These are phyloP conservation scores for Brassica juncea DNA, from an alignment of 345 rosid genomes.

Conservation along the genomic window DNA sequence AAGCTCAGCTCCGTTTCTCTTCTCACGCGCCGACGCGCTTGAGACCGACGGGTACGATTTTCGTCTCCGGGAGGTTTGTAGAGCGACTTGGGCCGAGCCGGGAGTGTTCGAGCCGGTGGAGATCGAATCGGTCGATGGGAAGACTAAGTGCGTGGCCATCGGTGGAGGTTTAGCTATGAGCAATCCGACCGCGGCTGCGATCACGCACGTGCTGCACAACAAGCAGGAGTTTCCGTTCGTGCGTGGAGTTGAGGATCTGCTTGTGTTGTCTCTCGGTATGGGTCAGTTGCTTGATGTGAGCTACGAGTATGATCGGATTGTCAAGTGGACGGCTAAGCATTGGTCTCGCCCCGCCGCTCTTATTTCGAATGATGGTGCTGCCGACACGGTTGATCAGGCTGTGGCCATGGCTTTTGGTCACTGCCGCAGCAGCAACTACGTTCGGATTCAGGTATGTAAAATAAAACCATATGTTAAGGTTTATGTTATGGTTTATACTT, in stretches of 20 bases:
- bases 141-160: conserved; percentile 74
- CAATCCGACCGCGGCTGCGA: conserved; percentile 92
- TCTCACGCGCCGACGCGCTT: conserved; percentile 95
- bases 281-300: conserved; percentile 78
- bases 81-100: conserved; percentile 93
- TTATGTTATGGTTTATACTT: not conserved
- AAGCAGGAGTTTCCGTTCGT: conserved; percentile 98
- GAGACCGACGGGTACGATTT: conserved; percentile 88
- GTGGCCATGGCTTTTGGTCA: conserved; percentile 95
- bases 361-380: conserved; percentile 79
- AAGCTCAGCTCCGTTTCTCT: conserved; percentile 85
- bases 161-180: conserved; percentile 88
- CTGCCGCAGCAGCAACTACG: conserved; percentile 68
- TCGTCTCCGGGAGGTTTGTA: conserved; percentile 85
- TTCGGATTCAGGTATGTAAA: conserved; percentile 77
- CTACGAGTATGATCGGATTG: conserved; percentile 70
- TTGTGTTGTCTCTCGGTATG: conserved; percentile 78
- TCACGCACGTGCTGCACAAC: conserved; percentile 93
- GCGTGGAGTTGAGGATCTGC: conserved; percentile 89
- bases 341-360: conserved; percentile 91
- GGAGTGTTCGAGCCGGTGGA: conserved; percentile 67
- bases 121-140: conserved; percentile 76
- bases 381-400: conserved; percentile 91
- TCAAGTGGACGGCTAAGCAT: conserved; percentile 77
- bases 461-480: not conserved